These are phyloP conservation scores for Pyrenula aspistea DNA, from an alignment of 495 filamentous ascomycete species.

Conservation along the genomic window DNA sequence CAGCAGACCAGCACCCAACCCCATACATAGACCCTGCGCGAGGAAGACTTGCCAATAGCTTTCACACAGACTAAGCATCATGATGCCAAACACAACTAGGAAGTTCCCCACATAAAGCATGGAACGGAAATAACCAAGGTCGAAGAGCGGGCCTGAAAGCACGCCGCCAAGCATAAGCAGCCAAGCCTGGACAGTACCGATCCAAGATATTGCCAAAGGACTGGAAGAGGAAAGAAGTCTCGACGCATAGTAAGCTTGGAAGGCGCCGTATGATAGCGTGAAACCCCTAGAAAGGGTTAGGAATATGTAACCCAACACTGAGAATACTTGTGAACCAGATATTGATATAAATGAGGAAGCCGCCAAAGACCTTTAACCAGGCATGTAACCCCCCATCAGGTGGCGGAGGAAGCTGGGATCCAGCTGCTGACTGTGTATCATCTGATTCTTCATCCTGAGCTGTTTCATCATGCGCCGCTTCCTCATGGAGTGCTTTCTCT, in stretches of 20 bases:
- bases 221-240: constrained; percentile 13
- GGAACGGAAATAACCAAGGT: constrained; percentile 26
- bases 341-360: constrained; percentile 18
- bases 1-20: constrained; percentile 24
- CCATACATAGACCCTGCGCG: constrained; percentile 27
- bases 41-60: constrained; percentile 28
- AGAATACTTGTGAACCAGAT: too few species aligned
- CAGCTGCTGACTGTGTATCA: too few species aligned
- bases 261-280: too few species aligned
- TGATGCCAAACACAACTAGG: constrained; percentile 30
- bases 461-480: too few species aligned
- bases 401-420: too few species aligned
- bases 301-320: too few species aligned
- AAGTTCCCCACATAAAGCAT: constrained; percentile 19
- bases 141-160: constrained; percentile 29
- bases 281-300: too few species aligned
- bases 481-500: too few species aligned
- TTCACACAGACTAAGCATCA: constrained; percentile 32
- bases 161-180: constrained; percentile 28
- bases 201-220: constrained; percentile 34
- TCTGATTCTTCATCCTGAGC: too few species aligned
- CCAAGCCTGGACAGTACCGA: constrained; percentile 31
- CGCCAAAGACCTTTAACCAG: constrained; percentile 17
- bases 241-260: constrained; percentile 5
- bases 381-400: constrained; percentile 17